Evolutionary conservation across 805 yeast genomes (phyloP), one percentile per base, ranked within the genome.

Genomic region (Yarrowia phangngaensis): DNA sequence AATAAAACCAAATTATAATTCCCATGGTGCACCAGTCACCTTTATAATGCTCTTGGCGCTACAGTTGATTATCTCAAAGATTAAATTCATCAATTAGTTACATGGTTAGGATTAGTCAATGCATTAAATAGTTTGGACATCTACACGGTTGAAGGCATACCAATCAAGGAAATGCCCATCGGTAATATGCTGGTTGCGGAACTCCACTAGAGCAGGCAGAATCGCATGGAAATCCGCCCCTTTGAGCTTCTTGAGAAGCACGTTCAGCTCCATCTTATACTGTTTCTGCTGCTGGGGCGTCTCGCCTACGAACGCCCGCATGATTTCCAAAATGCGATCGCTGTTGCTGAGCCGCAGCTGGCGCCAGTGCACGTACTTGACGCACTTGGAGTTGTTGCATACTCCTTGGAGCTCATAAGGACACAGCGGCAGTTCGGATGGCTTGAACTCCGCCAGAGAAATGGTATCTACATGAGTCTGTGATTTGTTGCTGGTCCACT

Each of bases 101-200:
- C n/a, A n/a, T n/a, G n/a, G n/a, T n/a, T n/a, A n/a, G n/a, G n/a
- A n/a, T n/a, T n/a, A n/a, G n/a, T n/a, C n/a, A n/a, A n/a, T n/a
- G n/a, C n/a, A n/a, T 22, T 35, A 36, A 24, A 26, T 27, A 38
- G 45, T 38, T 27, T 38, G 45, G 45, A 38, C 32, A 32, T 38
- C 45, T 38, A 38, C 45, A 27, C 45, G 45, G 31, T 38, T 27
- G 45, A 38, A 38, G 45, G 45, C 32, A 26, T 38, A 27, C 45
- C 45, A 38, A 24, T 38, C 45, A 13, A 38, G 45, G 32, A 38
- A 38, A 15, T 27, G 31, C 29, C 32, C 45, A 14, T 38, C 45
- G 14, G 32, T 19, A 27, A 26, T 24, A 38, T 24, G 32, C 45
- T 35, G 22, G 31, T 27, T 27, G 23, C 45, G 45, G 19, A 38